Evolutionary conservation across 257 asterid genomes (phyloP).

Genomic region (Cruciata laevipes): DNA sequence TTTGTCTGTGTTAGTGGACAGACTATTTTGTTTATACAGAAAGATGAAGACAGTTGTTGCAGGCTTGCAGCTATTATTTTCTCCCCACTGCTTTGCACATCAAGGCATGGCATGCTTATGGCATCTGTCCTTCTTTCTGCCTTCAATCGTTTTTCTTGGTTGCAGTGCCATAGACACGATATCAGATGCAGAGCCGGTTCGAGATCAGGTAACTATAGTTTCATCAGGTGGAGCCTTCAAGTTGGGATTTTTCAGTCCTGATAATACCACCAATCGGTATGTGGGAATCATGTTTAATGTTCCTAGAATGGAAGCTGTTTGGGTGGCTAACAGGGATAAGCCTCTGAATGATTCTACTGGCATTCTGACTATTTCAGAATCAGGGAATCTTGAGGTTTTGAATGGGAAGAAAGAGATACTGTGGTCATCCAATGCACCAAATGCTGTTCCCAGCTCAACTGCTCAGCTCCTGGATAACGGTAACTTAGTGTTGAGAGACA

Average conservation of each 20-base stretch:
- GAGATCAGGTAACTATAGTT: constrained; percentile 14
- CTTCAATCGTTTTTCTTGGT: not conserved
- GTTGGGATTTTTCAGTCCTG: constrained; percentile 25
- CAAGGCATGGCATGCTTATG: not conserved
- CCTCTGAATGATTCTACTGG: constrained; percentile 34
- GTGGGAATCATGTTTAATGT: constrained; percentile 20
- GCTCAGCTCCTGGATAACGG: constrained; percentile 43
- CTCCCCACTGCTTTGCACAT: not conserved
- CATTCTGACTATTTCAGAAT: constrained; percentile 23
- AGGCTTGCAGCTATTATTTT: not conserved
- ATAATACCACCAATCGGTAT: constrained; percentile 15
- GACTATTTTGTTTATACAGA: not conserved
- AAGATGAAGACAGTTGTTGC: not conserved
- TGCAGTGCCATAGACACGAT: constrained; percentile 11
- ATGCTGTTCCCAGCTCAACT: constrained; percentile 9
- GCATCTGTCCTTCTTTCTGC: not conserved
- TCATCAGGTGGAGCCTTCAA: constrained; percentile 18
- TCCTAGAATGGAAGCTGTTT: constrained; percentile 17
- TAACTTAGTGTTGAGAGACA: constrained; percentile 31
- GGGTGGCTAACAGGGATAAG: constrained; percentile 50
- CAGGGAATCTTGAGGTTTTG: constrained; percentile 32
- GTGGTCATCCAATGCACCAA: constrained; percentile 35
- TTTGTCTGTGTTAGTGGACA: not conserved
- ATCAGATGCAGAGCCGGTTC: constrained; percentile 4
- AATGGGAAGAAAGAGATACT: constrained; percentile 16